Percentiles rank a stretch among this genome's conserved stretches.
Conservation (phyloP, 2,329 filamentous ascomycete genomes). For the Colletotrichum destructivum region DNA sequence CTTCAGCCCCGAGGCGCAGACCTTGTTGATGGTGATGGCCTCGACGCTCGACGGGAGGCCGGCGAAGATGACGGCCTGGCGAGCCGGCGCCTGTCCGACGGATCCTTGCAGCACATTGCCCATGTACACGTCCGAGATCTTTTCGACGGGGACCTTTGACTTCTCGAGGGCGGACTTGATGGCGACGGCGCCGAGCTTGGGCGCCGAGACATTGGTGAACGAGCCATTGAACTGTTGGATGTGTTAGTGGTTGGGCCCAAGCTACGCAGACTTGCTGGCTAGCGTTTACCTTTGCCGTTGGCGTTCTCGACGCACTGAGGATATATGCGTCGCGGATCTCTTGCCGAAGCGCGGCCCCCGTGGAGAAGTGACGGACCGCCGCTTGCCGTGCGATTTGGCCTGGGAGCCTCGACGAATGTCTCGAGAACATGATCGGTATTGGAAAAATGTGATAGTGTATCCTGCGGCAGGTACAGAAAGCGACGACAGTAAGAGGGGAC, state of each 20-base stretch:
- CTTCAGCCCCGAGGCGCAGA: slow-evolving; percentile 96
- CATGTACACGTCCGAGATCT: slow-evolving; percentile 96
- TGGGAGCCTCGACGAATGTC: slow-evolving; percentile 53
- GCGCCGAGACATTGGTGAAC: slow-evolving; percentile 85
- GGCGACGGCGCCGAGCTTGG: slow-evolving; percentile 89
- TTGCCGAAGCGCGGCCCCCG: slow-evolving; percentile 61
- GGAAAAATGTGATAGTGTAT: slow-evolving; percentile 7
- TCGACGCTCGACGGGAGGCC: slow-evolving; percentile 87
- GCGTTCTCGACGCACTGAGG: slow-evolving; percentile 89
- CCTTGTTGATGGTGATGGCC: slow-evolving; percentile 96
- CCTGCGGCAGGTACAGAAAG: slow-evolving; percentile 15
- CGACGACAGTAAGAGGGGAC: slow-evolving; percentile 2
- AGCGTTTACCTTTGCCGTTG: slow-evolving; percentile 82
- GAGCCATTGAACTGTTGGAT: slow-evolving; percentile 88
- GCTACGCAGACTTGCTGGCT: neutral
- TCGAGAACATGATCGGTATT: slow-evolving; percentile 49
- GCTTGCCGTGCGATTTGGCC: slow-evolving; percentile 58
- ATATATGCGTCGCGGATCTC: slow-evolving; percentile 96
- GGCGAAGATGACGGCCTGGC: slow-evolving; percentile 91
- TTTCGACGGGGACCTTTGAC: slow-evolving; percentile 83
- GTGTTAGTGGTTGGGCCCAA: slow-evolving; percentile 33
- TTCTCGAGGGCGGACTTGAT: slow-evolving; percentile 93
- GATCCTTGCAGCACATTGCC: slow-evolving; percentile 91
- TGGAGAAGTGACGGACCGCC: slow-evolving; percentile 64
- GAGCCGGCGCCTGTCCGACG: slow-evolving; percentile 90